Percentiles rank a stretch among this genome's conserved stretches.
These are phyloP conservation scores for Tilletia setariae DNA, from an alignment of 1,284 basidiomycete genomes.

Conservation along the genomic window DNA sequence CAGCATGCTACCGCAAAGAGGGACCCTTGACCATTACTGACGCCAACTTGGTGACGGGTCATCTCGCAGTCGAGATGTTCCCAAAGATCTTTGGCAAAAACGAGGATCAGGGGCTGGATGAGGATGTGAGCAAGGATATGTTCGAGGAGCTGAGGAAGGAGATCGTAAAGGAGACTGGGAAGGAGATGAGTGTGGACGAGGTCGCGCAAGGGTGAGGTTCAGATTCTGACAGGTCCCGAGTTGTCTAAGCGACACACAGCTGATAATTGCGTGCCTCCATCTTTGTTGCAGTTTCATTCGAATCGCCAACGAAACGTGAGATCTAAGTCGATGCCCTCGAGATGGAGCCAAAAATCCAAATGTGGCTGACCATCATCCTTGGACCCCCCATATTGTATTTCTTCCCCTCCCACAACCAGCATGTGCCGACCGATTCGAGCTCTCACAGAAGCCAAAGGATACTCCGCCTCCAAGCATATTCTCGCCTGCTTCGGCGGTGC, in stretches of 20 bases:
- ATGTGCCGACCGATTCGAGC: constrained; percentile 91
- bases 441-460: constrained; percentile 82
- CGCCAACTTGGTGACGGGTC: constrained; percentile 51
- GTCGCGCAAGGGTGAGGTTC: constrained; percentile 72
- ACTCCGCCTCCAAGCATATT: constrained; percentile 79
- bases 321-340: not conserved
- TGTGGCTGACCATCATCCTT: too few relatives aligned
- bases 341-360: too few relatives aligned
- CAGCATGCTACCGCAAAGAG: constrained; percentile 52
- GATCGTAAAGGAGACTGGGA: constrained; percentile 67
- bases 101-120: constrained; percentile 76
- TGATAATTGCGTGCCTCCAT: not conserved
- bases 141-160: constrained; percentile 68
- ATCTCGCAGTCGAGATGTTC: constrained; percentile 59
- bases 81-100: constrained; percentile 82
- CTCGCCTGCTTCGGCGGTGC: constrained; percentile 88
- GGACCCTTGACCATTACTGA: constrained; percentile 52
- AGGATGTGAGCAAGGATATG: constrained; percentile 59
- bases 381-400: too few relatives aligned
- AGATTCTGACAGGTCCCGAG: constrained; percentile 37
- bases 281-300: constrained; percentile 33
- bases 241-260: not conserved
- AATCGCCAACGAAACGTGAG: constrained; percentile 46
- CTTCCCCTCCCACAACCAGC: constrained; percentile 45
- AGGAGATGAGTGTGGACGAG: constrained; percentile 71